Evolutionary conservation across 768 basidiomycete species (phyloP).

Genomic region (Lactarius sanguifluus): DNA sequence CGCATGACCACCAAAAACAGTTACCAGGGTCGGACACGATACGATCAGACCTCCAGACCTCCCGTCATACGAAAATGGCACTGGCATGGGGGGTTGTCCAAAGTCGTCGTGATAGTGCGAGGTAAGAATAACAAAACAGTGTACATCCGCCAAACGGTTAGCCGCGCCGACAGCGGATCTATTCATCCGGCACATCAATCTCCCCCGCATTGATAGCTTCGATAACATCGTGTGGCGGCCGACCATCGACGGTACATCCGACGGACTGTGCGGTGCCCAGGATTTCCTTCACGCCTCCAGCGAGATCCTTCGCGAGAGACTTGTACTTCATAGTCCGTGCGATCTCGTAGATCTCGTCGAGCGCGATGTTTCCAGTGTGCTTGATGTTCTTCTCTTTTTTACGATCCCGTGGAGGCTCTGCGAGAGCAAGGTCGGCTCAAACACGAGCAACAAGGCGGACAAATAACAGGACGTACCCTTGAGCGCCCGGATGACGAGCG

Average conservation of each 20-base stretch:
- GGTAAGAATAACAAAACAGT: slow-evolving; percentile 17
- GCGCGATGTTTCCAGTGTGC: slow-evolving; percentile 89
- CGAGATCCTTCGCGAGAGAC: slow-evolving; percentile 88
- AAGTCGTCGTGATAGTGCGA: slow-evolving; percentile 20
- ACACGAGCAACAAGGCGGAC: not conserved
- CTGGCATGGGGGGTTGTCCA: not conserved
- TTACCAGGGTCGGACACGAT: not conserved
- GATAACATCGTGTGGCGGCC: slow-evolving; percentile 90
- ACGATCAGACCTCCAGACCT: not conserved
- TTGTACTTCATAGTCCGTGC: slow-evolving; percentile 95
- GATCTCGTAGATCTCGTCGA: slow-evolving; percentile 93
- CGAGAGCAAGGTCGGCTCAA: not conserved
- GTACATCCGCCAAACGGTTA: slow-evolving; percentile 3
- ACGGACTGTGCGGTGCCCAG: slow-evolving; percentile 96
- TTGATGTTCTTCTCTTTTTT: slow-evolving; percentile 99
- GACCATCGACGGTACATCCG: slow-evolving; percentile 95
- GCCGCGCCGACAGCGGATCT: slow-evolving; percentile 34
- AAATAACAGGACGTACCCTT: slow-evolving; percentile 63
- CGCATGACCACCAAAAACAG: not conserved
- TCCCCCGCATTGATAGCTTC: slow-evolving; percentile 84
- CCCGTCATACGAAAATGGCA: not conserved
- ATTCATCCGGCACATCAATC: slow-evolving; percentile 85
- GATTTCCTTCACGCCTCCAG: slow-evolving; percentile 94
- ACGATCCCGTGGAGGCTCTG: slow-evolving; percentile 97
- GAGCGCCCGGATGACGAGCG: slow-evolving; percentile 95